A percentile compares a stretch with the other conserved stretches of the same genome.
Conservation (phyloP, 495 filamentous ascomycete genomes). For the Entonaema liquescens region DNA sequence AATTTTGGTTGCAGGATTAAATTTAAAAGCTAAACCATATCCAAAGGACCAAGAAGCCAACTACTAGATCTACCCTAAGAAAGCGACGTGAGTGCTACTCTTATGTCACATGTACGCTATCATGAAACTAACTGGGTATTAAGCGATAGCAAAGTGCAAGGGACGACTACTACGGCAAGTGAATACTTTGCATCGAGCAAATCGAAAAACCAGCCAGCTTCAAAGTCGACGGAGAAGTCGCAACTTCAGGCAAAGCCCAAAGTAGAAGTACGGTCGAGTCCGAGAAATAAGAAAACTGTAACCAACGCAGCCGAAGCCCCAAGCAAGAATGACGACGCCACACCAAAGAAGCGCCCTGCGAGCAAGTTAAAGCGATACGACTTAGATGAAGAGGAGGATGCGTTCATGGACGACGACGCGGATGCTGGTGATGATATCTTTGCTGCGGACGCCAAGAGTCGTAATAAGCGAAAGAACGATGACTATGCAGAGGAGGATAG, state of each 20-base stretch:
- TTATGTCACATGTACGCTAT: background rate
- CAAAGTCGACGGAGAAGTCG: constrained; percentile 47
- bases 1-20: background rate
- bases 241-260: constrained; percentile 42
- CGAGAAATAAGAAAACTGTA: constrained; percentile 49
- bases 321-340: constrained; percentile 36
- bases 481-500: constrained; percentile 71
- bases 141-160: constrained; percentile 52
- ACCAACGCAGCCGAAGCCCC: constrained; percentile 35
- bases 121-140: constrained; percentile 3
- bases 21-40: constrained; percentile 3
- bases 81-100: constrained; percentile 47
- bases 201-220: constrained; percentile 48
- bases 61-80: constrained; percentile 54
- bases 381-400: constrained; percentile 56
- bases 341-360: constrained; percentile 45
- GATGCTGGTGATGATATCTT: constrained; percentile 79
- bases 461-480: constrained; percentile 70
- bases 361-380: constrained; percentile 45
- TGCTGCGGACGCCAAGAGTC: constrained; percentile 66
- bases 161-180: constrained; percentile 55
- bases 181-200: constrained; percentile 60
- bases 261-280: constrained; percentile 52
- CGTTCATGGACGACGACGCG: constrained; percentile 66
- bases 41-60: constrained; percentile 51